A percentile compares a stretch with the other conserved stretches of the same genome.
These are phyloP conservation scores for Epicoccum nigrum DNA, from an alignment of 2,329 filamentous ascomycete species.

Conservation along the genomic window DNA sequence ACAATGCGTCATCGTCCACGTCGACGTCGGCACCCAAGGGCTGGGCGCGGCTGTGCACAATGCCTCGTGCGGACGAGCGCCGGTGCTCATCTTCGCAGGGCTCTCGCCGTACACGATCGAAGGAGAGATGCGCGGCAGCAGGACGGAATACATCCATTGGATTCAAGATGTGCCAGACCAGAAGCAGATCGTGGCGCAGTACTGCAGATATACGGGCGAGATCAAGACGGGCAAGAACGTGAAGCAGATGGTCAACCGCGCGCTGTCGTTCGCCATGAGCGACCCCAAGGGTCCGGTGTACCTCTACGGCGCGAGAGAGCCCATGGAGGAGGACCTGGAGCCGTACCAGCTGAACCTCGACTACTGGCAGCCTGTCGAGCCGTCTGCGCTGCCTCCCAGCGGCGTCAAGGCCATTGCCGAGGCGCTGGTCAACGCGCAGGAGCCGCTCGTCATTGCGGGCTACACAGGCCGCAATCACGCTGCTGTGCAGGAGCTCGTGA, in stretches of 20 bases:
- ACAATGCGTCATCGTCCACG: slow-evolving; percentile 79
- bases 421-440: slow-evolving; percentile 66
- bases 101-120: slow-evolving; percentile 78
- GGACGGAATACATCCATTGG: slow-evolving; percentile 87
- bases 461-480: slow-evolving; percentile 73
- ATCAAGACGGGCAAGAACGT: slow-evolving; percentile 84
- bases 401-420: slow-evolving; percentile 67
- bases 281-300: slow-evolving; percentile 83
- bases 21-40: slow-evolving; percentile 82
- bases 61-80: slow-evolving; percentile 73
- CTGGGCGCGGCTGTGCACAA: slow-evolving; percentile 81
- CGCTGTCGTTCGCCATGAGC: slow-evolving; percentile 78
- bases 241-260: slow-evolving; percentile 87
- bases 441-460: slow-evolving; percentile 73
- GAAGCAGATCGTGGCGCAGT: slow-evolving; percentile 79
- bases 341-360: slow-evolving; percentile 64
- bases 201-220: slow-evolving; percentile 82
- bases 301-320: slow-evolving; percentile 76
- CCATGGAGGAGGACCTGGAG: slow-evolving; percentile 81
- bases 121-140: slow-evolving; percentile 72
- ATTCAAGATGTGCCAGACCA: slow-evolving; percentile 85
- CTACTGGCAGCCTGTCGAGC: slow-evolving; percentile 73
- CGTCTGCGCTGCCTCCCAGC: slow-evolving; percentile 63
- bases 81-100: slow-evolving; percentile 79
- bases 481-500: slow-evolving; percentile 66